Percentiles rank a stretch among this genome's conserved stretches.
phyloP scores from a whole-genome alignment of 2,329 filamentous ascomycete species.

The Pseudogymnoascus sp. region DNA sequence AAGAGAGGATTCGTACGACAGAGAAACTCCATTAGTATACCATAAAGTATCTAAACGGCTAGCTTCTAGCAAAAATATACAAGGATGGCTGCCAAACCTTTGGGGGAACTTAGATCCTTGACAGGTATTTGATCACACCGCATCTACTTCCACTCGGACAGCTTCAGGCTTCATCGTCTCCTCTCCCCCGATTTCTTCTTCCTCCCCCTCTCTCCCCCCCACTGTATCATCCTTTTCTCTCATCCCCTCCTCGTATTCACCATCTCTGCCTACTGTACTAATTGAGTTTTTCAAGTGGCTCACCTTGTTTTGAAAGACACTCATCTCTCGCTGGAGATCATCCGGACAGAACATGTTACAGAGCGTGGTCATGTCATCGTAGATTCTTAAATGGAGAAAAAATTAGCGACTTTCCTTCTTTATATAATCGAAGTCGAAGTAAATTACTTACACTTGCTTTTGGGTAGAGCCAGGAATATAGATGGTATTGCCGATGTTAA shows the following conservation, averaged over 20 bases:
- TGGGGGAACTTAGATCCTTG: background rate
- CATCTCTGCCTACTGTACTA: background rate
- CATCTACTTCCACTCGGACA: background rate
- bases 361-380: background rate
- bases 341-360: background rate
- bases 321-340: background rate
- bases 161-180: background rate
- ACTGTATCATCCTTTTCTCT: background rate
- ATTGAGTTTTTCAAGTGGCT: background rate
- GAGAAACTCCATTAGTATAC: background rate
- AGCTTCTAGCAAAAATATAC: background rate
- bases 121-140: background rate
- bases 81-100: background rate
- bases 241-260: background rate
- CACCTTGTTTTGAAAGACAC: background rate
- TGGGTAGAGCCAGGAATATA: background rate
- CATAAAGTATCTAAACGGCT: background rate
- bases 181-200: background rate
- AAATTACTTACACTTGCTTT: background rate
- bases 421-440: background rate
- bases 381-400: background rate
- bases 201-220: background rate
- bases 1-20: background rate
- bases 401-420: background rate
- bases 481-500: constrained; percentile 2